A percentile compares a stretch with the other conserved stretches of the same genome.
Conservation (phyloP, 2,329 filamentous ascomycete genomes). For the Metarhizium rileyi region DNA sequence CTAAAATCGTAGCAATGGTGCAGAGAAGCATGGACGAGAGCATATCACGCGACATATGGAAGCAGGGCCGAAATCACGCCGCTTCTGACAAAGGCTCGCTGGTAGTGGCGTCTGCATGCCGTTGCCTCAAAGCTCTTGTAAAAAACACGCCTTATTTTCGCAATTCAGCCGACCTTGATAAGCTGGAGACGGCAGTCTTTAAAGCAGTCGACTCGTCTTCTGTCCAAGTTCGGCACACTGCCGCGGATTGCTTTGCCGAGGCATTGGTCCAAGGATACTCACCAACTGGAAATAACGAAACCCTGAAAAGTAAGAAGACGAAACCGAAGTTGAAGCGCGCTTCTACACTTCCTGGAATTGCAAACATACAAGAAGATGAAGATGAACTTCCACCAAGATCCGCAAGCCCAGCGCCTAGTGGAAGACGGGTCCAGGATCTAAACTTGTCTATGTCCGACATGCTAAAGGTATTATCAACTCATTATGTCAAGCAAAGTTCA, state of each 20-base stretch:
- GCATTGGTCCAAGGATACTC: slow-evolving; percentile 75
- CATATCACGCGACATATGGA: slow-evolving; percentile 86
- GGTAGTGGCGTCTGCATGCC: slow-evolving; percentile 69
- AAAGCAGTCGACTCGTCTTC: slow-evolving; percentile 77
- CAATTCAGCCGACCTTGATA: slow-evolving; percentile 84
- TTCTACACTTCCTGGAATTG: slow-evolving; percentile 49
- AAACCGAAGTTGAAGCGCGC: slow-evolving; percentile 52
- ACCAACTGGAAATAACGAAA: slow-evolving; percentile 34
- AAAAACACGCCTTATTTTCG: slow-evolving; percentile 73
- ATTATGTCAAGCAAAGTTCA: slow-evolving; percentile 71
- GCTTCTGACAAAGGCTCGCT: slow-evolving; percentile 73
- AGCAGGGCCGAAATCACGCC: slow-evolving; percentile 70
- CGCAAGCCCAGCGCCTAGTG: slow-evolving; percentile 60
- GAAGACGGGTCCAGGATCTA: slow-evolving; percentile 62
- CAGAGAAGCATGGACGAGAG: slow-evolving; percentile 70
- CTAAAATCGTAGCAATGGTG: slow-evolving; percentile 68
- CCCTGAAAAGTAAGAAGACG: slow-evolving; percentile 57
- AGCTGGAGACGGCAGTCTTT: slow-evolving; percentile 70
- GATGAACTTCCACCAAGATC: slow-evolving; percentile 60
- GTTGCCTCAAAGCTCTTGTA: slow-evolving; percentile 65
- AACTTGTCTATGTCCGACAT: slow-evolving; percentile 69
- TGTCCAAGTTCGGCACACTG: slow-evolving; percentile 69
- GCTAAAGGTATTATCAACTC: slow-evolving; percentile 65
- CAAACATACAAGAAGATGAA: slow-evolving; percentile 48
- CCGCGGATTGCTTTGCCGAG: slow-evolving; percentile 74